Evolutionary conservation across 148 eudicot species (phyloP).

Genomic region (Silene conica): DNA sequence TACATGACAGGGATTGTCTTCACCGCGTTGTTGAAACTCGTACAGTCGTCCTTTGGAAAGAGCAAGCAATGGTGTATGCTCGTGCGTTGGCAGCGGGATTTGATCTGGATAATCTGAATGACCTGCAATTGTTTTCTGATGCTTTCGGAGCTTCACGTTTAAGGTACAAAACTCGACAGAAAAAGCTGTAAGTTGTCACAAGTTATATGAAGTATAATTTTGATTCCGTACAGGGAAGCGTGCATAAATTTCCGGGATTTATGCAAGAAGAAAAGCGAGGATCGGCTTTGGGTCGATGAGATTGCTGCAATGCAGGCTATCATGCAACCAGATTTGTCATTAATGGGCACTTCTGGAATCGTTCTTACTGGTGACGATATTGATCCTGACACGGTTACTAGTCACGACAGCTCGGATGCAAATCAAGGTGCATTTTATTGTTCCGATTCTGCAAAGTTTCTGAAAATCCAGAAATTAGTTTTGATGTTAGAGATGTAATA

Average conservation of each 20-base stretch:
- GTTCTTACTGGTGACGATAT: constrained; percentile 54
- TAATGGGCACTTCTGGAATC: constrained; percentile 54
- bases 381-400: constrained; percentile 42
- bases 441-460: too few species aligned
- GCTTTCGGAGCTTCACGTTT: constrained; percentile 77
- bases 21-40: constrained; percentile 72
- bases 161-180: constrained; percentile 37
- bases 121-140: constrained; percentile 60
- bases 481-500: too few species aligned
- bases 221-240: constrained; percentile 81
- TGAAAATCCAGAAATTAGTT: too few species aligned
- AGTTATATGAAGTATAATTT: too few species aligned
- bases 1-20: constrained; percentile 49
- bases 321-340: constrained; percentile 50
- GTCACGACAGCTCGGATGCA: constrained; percentile 46
- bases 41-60: constrained; percentile 62
- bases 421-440: constrained; percentile 34
- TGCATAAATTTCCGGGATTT: constrained; percentile 66
- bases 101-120: constrained; percentile 56
- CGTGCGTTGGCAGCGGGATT: constrained; percentile 79
- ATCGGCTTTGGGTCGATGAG: constrained; percentile 76
- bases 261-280: constrained; percentile 68
- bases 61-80: constrained; percentile 90
- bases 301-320: constrained; percentile 81
- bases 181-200: too few species aligned